Base-by-base conservation (phyloP, 2,329 filamentous ascomycete genomes). In the Colletotrichum cuscutae region DNA sequence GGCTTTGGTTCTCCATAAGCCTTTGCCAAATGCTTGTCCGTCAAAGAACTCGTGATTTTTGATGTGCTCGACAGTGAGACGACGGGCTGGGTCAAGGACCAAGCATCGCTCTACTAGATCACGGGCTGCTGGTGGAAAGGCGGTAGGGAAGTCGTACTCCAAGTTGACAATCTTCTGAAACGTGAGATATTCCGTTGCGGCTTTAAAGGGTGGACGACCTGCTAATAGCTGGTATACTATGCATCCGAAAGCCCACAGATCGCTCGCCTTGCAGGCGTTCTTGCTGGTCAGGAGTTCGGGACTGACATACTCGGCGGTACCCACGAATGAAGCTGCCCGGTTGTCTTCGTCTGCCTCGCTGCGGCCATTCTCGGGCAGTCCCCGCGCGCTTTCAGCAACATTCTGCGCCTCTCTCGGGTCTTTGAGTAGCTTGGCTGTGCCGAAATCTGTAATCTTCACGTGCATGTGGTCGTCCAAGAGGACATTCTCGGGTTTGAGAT, bases 381-480 rank as follows among this genome's bases (percentile, higher is more conserved):
- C 86, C 67, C 80, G 82, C 63, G 80, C 76, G 0, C 82, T 80
- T 5, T 83, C 77, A 15, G 85, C 83, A 2, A 84, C 82, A 68
- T 86, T 79, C 80, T 87, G 83, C 15, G 82, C 82, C 78, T 82
- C 82, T 81, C 84, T 84, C 76, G 85, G 88, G 76, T 88, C 87
- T 63, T 92, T 92, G 58, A 99, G 86, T 74, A 99, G 90, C 81
- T 98, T 98, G n/a, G 97, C 97, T 0, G 97, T 99, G 54, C 97
- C 97, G 80, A 99, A 99, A 83, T 99, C 97, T 8, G 97, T 99
- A 76, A 99, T 98, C 82, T 99, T 99, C 83, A 98, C 92, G 79
- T 98, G 95, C 94, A 98, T 97, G 79, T 97, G 93, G 76, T 95
- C 93, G 81, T 99, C 97, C 49, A 99, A 87, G 7, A 99, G 89